Conservation (phyloP, 2,329 filamentous ascomycete species). For the Talaromyces sp. region DNA sequence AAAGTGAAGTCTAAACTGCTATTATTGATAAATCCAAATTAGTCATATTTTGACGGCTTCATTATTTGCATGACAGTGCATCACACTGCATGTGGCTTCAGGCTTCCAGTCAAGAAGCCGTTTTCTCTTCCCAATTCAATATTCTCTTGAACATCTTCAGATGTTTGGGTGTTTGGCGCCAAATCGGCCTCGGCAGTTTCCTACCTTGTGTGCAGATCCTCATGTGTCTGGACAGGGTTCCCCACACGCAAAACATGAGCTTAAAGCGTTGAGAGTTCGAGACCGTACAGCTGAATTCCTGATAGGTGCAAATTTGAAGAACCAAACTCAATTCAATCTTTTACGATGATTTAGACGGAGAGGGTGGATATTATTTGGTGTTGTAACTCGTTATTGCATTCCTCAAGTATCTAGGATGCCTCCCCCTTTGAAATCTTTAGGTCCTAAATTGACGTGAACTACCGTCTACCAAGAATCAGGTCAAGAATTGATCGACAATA, state of each 20-base stretch:
- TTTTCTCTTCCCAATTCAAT: background rate
- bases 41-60: background rate
- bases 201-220: background rate
- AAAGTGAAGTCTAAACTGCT: background rate
- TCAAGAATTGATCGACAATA: background rate
- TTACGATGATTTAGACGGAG: background rate
- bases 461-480: background rate
- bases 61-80: background rate
- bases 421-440: background rate
- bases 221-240: background rate
- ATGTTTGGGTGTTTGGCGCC: background rate
- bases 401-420: background rate
- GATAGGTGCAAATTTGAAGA: background rate
- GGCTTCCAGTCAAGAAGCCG: background rate
- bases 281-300: slow-evolving; percentile 8
- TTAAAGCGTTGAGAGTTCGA: background rate
- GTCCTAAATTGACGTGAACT: background rate
- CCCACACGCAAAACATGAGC: background rate
- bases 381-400: background rate
- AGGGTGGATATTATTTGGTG: background rate
- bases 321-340: background rate
- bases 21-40: too few species aligned
- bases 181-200: background rate
- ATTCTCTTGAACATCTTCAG: background rate
- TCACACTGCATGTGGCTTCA: background rate